A percentile compares a stretch with the other conserved stretches of the same genome.
Evolutionary conservation across 257 asterid species (phyloP).

Genomic region (Lithospermum erythrorhizon): DNA sequence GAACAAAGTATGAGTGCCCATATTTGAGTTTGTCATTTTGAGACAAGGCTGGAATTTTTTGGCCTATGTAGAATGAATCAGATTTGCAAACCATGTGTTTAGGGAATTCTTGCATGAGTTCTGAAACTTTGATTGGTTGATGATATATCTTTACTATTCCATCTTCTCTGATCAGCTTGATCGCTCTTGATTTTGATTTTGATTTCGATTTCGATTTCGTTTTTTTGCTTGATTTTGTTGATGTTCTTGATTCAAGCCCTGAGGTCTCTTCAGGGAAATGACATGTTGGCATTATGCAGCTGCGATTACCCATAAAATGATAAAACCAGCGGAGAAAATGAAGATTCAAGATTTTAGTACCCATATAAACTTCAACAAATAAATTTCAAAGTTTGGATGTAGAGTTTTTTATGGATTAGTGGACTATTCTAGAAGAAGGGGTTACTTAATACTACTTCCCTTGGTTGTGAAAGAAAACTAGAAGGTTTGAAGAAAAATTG

Average conservation of each 20-base stretch:
- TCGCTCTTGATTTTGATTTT: neutral
- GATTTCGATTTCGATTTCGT: too few relatives aligned
- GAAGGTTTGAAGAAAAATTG: too few relatives aligned
- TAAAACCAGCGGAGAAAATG: conserved; percentile 6
- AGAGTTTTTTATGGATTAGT: neutral
- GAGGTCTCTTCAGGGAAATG: neutral
- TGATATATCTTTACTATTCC: conserved; percentile 34
- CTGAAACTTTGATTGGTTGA: conserved; percentile 26
- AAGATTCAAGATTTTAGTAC: conserved; percentile 3
- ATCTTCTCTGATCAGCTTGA: conserved; percentile 23
- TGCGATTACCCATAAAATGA: neutral
- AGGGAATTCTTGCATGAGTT: conserved; percentile 38
- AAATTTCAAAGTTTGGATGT: neutral
- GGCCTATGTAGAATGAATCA: conserved; percentile 49
- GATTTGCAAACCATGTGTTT: conserved; percentile 48
- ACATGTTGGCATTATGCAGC: neutral
- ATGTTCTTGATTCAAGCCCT: neutral
- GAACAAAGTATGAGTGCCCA: conserved; percentile 41
- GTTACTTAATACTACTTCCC: too few relatives aligned
- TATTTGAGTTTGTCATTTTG: conserved; percentile 28
- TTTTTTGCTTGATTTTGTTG: neutral
- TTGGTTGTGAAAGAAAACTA: neutral
- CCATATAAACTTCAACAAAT: neutral
- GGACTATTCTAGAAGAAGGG: neutral
- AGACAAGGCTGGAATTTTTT: conserved; percentile 31